Percentiles rank a stretch among this genome's conserved stretches.
Conservation (phyloP, 2,329 filamentous ascomycete species). For the Aspergillus floridensis region DNA sequence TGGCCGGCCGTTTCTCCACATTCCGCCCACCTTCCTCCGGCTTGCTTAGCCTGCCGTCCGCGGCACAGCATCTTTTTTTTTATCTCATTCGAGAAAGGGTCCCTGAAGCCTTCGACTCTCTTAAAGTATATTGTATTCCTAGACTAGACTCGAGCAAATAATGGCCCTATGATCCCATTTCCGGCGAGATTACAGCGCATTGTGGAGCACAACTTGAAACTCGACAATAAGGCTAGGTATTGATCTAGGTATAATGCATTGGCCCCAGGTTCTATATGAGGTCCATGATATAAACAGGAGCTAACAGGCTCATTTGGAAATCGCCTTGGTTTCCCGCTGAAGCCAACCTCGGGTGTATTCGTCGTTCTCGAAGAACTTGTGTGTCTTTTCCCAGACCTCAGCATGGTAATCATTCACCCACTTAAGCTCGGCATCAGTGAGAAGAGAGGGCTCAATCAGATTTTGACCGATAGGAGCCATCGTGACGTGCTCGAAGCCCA, state of each 20-base stretch:
- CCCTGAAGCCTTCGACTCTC: no score
- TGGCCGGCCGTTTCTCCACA: neutral
- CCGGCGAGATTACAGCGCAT: neutral
- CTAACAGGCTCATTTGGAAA: slow-evolving; percentile 41
- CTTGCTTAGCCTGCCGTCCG: slow-evolving; percentile 1
- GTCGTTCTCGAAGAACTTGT: slow-evolving; percentile 70
- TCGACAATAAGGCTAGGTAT: neutral
- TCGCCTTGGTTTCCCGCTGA: slow-evolving; percentile 75
- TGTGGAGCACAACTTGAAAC: neutral
- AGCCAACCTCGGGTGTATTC: slow-evolving; percentile 74
- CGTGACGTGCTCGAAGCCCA: slow-evolving; percentile 95
- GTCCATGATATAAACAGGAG: neutral
- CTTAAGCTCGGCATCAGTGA: slow-evolving; percentile 71
- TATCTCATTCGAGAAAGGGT: no score
- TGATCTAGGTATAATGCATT: neutral
- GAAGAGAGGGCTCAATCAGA: slow-evolving; percentile 70
- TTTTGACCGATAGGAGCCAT: slow-evolving; percentile 94
- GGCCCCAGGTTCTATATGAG: neutral
- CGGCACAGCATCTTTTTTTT: no score
- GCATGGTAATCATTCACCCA: slow-evolving; percentile 87
- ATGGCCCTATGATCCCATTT: no score
- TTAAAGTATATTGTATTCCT: no score
- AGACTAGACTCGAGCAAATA: no score
- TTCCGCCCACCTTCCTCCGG: neutral
- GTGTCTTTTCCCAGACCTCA: slow-evolving; percentile 79